phyloP scores from a whole-genome alignment of 164 flowering plant genomes.

The Dillenia suffruticosa region DNA sequence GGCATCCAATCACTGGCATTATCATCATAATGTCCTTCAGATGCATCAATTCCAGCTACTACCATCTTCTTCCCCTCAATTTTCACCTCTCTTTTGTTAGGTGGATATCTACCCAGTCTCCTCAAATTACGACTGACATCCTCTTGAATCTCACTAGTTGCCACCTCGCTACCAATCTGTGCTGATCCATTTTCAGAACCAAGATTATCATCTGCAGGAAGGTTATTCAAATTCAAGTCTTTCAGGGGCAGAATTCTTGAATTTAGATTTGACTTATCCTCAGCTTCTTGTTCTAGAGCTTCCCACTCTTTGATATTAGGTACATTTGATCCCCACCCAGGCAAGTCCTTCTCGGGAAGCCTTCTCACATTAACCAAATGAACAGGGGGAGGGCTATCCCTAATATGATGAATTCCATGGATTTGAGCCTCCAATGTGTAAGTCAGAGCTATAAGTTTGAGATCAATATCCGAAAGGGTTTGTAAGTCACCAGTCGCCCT shows the following conservation, averaged over 20 bases:
- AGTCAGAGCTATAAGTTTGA: conserved; percentile 88
- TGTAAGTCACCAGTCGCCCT: conserved; percentile 93
- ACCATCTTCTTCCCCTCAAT: conserved; percentile 86
- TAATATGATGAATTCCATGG: conserved; percentile 77
- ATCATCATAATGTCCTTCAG: conserved; percentile 66
- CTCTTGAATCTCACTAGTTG: conserved; percentile 28
- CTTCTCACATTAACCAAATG: conserved; percentile 68
- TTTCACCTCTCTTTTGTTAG: conserved; percentile 53
- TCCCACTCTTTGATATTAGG: conserved; percentile 97
- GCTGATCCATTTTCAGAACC: conserved; percentile 22
- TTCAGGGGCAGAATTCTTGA: conserved; percentile 82
- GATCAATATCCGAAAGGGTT: conserved; percentile 92
- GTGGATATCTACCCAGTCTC: conserved; percentile 33
- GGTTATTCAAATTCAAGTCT: conserved; percentile 51
- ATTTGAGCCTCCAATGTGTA: conserved; percentile 79
- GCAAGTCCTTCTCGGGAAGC: conserved; percentile 84
- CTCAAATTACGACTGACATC: conserved; percentile 18
- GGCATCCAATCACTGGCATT: conserved; percentile 71
- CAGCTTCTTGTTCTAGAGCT: conserved; percentile 64
- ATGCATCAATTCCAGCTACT: conserved; percentile 80
- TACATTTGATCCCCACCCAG: conserved; percentile 96
- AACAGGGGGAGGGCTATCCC: conserved; percentile 79
- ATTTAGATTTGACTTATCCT: conserved; percentile 22
- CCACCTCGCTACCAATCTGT: conserved; percentile 28
- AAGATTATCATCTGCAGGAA: conserved; percentile 24